A percentile compares a stretch with the other conserved stretches of the same genome.
Evolutionary conservation across 495 filamentous ascomycete species (phyloP).

Genomic region (Podospora pseudopauciseta): DNA sequence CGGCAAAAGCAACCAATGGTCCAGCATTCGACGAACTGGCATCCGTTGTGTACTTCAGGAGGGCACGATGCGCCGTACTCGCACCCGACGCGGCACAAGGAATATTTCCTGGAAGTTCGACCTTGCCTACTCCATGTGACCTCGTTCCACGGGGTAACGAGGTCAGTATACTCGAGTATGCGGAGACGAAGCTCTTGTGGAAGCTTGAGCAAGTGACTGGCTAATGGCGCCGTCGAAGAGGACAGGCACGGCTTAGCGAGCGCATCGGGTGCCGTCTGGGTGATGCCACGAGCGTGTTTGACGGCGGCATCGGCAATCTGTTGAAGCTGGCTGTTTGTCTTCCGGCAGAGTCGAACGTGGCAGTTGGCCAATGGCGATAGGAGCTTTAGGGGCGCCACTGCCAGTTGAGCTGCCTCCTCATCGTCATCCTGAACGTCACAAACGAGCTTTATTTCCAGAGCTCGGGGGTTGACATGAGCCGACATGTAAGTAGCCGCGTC

Average conservation of each 20-base stretch:
- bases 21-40: constrained; percentile 7
- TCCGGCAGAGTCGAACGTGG: constrained; percentile 10
- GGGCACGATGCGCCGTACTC: neutral
- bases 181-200: constrained; percentile 11
- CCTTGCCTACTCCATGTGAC: neutral
- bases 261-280: neutral
- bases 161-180: constrained; percentile 13
- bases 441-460: constrained; percentile 9
- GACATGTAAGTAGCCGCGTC: constrained; percentile 6
- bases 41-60: neutral
- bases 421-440: constrained; percentile 4
- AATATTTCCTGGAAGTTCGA: neutral
- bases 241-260: neutral
- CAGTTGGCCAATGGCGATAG: constrained; percentile 11
- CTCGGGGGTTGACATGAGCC: neutral
- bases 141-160: constrained; percentile 11
- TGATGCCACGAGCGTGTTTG: constrained; percentile 4
- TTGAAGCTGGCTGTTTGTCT: constrained; percentile 1
- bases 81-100: neutral
- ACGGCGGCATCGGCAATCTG: constrained; percentile 3
- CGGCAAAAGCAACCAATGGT: constrained; percentile 12
- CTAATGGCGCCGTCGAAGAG: neutral
- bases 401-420: neutral
- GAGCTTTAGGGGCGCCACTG: neutral
- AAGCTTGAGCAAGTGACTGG: constrained; percentile 4